A percentile compares a stretch with the other conserved stretches of the same genome.
phyloP scores from a whole-genome alignment of 1,139 yeast species.

The Saccharomyces hybrid region DNA sequence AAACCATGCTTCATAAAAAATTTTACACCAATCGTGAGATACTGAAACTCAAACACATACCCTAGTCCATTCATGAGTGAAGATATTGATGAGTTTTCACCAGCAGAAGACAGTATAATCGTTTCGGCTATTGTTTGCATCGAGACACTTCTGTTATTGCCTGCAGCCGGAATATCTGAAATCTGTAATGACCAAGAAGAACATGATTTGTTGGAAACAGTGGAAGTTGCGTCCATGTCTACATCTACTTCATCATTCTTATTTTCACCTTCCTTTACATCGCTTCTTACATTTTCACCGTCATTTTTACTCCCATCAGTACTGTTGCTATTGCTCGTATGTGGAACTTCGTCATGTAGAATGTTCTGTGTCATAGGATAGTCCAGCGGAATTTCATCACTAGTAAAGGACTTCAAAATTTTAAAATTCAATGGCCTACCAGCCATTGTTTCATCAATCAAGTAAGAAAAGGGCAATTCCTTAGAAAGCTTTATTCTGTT shows the following conservation, averaged over 20 bases:
- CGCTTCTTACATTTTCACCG: neutral
- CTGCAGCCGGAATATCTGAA: slow-evolving; percentile 82
- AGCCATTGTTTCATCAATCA: neutral
- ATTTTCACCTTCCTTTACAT: neutral
- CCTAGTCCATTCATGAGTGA: slow-evolving; percentile 59
- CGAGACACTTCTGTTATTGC: slow-evolving; percentile 51
- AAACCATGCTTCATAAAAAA: slow-evolving; percentile 60
- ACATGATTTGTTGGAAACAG: neutral
- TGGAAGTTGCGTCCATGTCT: neutral
- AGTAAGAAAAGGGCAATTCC: slow-evolving; percentile 18
- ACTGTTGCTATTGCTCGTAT: neutral
- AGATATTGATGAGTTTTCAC: slow-evolving; percentile 31
- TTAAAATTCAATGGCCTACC: slow-evolving; percentile 7
- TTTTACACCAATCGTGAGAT: slow-evolving; percentile 30
- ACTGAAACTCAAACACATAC: slow-evolving; percentile 58
- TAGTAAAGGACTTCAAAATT: slow-evolving; percentile 7
- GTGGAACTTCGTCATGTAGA: neutral
- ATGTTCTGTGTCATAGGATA: neutral
- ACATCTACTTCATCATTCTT: slow-evolving; percentile 1
- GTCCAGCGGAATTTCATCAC: slow-evolving; percentile 8
- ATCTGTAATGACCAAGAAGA: slow-evolving; percentile 57
- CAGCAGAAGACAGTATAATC: slow-evolving; percentile 37
- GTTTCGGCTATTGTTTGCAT: slow-evolving; percentile 68
- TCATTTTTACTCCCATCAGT: neutral
- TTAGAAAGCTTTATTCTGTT: slow-evolving; percentile 25